Conservation (phyloP, 495 filamentous ascomycete species). For the Xylaria nigripes region DNA sequence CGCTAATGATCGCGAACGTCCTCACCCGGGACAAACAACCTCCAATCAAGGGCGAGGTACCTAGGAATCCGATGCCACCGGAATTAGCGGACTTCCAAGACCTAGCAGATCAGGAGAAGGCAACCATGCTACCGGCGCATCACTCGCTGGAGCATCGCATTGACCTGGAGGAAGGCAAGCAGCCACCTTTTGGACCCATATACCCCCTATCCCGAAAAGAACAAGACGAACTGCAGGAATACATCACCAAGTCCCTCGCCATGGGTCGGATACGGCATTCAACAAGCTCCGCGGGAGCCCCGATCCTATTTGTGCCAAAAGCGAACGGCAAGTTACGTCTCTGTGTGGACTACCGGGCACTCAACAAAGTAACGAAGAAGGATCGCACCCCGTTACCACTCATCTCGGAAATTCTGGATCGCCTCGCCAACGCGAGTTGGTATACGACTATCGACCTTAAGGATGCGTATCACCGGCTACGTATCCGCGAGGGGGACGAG, state of each 20-base stretch:
- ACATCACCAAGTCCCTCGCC: neutral
- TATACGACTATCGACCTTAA: no score
- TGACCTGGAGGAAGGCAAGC: neutral
- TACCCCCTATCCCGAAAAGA: neutral
- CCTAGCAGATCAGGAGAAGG: neutral
- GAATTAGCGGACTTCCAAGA: neutral
- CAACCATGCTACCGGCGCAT: neutral
- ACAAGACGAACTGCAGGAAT: neutral
- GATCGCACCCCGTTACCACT: no score
- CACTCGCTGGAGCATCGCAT: neutral
- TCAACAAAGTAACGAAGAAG: no score
- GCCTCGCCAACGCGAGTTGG: no score
- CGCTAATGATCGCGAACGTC: neutral
- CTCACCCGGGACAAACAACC: neutral
- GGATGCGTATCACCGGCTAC: no score
- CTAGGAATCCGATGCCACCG: neutral
- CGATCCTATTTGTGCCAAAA: neutral
- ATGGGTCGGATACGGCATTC: neutral
- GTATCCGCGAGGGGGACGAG: no score
- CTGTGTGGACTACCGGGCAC: no score
- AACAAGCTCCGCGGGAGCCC: neutral
- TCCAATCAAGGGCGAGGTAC: neutral
- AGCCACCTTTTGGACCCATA: neutral
- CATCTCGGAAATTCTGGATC: no score
- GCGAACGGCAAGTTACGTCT: neutral